A percentile compares a stretch with the other conserved stretches of the same genome.
Conservation (phyloP, 345 rosid species). For the Salix viminalis region DNA sequence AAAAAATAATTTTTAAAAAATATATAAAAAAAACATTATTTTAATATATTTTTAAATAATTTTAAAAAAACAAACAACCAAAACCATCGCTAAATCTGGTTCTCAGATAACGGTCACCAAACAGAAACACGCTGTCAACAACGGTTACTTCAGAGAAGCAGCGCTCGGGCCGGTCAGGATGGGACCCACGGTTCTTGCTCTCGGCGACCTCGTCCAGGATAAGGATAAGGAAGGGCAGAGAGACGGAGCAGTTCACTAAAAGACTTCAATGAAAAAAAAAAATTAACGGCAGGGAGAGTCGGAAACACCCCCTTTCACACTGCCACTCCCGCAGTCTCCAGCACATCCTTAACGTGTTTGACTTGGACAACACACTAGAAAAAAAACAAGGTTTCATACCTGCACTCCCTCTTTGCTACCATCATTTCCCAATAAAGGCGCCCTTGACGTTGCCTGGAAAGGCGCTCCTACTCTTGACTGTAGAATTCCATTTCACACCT, state of each 20-base stretch:
- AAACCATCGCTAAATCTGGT: too few relatives aligned
- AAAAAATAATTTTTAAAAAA: too few relatives aligned
- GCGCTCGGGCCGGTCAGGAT: background rate
- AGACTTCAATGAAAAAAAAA: too few relatives aligned
- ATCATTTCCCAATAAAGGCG: background rate
- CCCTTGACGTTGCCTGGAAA: background rate
- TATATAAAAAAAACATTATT: too few relatives aligned
- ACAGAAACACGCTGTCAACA: background rate
- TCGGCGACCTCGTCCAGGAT: background rate
- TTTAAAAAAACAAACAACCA: too few relatives aligned
- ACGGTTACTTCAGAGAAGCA: slow-evolving; percentile 32
- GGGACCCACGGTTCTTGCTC: background rate
- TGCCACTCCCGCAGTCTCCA: background rate
- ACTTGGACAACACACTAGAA: background rate
- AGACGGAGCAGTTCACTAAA: background rate
- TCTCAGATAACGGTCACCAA: slow-evolving; percentile 12
- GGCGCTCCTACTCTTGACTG: background rate
- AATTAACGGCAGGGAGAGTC: background rate
- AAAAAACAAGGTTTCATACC: background rate
- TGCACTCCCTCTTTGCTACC: background rate
- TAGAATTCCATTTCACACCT: background rate
- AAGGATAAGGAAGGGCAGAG: background rate
- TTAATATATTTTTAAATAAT: too few relatives aligned
- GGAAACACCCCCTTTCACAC: background rate
- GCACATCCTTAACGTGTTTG: background rate